These are phyloP conservation scores for Alnus glutinosa DNA, from an alignment of 306 rosid genomes.

Conservation along the genomic window DNA sequence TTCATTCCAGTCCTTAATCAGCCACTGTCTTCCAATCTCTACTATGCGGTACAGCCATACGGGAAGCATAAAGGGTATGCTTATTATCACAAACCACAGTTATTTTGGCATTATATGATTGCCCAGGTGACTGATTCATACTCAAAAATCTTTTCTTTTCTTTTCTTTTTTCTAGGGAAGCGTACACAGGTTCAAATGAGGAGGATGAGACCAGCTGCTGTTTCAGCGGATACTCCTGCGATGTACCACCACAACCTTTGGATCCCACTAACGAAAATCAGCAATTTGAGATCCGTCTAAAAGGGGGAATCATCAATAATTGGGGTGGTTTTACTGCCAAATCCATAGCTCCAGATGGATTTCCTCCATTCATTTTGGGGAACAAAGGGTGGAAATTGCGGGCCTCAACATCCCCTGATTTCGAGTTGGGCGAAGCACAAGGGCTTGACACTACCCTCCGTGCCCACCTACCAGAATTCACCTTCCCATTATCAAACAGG, in stretches of 20 bases:
- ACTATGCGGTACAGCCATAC: neutral
- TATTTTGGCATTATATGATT: neutral
- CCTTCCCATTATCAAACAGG: slow-evolving; percentile 11
- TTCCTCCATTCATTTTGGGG: slow-evolving; percentile 41
- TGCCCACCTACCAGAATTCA: slow-evolving; percentile 33
- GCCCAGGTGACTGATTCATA: neutral
- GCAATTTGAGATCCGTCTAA: slow-evolving; percentile 28
- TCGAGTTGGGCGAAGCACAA: slow-evolving; percentile 37
- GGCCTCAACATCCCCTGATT: neutral
- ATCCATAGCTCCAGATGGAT: slow-evolving; percentile 34
- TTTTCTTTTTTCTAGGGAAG: slow-evolving; percentile 34
- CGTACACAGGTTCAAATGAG: slow-evolving; percentile 33
- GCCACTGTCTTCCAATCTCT: slow-evolving; percentile 2
- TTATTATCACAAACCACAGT: neutral
- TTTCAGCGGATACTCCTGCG: neutral
- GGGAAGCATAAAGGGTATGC: slow-evolving; percentile 25
- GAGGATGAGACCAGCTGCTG: slow-evolving; percentile 28
- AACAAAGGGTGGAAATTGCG: slow-evolving; percentile 33
- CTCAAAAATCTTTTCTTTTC: neutral
- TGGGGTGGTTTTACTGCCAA: slow-evolving; percentile 37
- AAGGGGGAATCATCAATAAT: slow-evolving; percentile 12
- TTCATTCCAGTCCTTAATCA: slow-evolving; percentile 19
- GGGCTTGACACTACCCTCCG: slow-evolving; percentile 35
- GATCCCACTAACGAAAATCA: slow-evolving; percentile 28
- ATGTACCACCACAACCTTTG: slow-evolving; percentile 30